These are phyloP conservation scores for Otatea glauca DNA, from an alignment of 176 grass and related monocot species.

Conservation along the genomic window DNA sequence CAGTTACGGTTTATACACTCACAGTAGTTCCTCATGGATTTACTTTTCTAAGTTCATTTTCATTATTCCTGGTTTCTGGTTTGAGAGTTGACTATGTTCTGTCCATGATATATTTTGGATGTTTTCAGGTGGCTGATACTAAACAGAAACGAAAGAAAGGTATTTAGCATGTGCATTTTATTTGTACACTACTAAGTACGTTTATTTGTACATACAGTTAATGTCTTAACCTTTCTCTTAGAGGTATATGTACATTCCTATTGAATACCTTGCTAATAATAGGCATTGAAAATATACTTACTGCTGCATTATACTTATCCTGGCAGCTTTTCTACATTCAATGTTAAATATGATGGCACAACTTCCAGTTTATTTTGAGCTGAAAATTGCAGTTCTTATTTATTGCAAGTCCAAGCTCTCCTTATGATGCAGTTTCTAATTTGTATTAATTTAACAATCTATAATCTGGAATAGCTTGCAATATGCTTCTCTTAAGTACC, in stretches of 20 bases:
- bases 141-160: conserved; percentile 97
- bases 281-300: conserved; percentile 6
- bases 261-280: not conserved
- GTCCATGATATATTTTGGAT: conserved; percentile 41
- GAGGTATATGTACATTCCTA: not conserved
- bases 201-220: not conserved
- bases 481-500: conserved; percentile 92
- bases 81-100: conserved; percentile 36
- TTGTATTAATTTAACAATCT: conserved; percentile 63
- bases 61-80: not conserved
- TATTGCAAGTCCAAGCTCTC: conserved; percentile 11
- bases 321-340: conserved; percentile 20
- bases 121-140: conserved; percentile 84
- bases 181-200: conserved; percentile 16
- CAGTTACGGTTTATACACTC: conserved; percentile 9
- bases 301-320: conserved; percentile 23
- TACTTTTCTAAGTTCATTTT: conserved; percentile 25
- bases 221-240: too few species aligned
- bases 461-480: conserved; percentile 84
- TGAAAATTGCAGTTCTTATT: not conserved
- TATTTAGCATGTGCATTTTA: conserved; percentile 56
- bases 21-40: conserved; percentile 7
- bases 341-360: conserved; percentile 1
- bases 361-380: conserved; percentile 21
- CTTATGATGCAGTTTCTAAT: not conserved